Base-by-base conservation (phyloP, 495 filamentous ascomycete species). In the Aspergillus bridgeri region DNA sequence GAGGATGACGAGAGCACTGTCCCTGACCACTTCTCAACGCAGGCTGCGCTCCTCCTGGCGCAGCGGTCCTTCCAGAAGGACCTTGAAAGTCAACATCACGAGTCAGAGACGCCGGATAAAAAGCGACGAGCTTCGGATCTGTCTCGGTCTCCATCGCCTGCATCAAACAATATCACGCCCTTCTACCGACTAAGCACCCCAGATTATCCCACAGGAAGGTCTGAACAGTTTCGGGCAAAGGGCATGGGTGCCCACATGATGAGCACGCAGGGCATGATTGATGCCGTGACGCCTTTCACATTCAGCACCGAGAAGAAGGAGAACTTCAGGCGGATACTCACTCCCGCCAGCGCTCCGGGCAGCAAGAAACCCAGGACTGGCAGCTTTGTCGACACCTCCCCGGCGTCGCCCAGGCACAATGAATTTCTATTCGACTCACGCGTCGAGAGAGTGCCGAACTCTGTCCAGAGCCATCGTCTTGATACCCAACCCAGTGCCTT, bases 231-330 rank as follows among this genome's bases (percentile, higher is more conserved):
- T 8, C 47, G 45, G 22, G 23, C 49, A 9, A 44, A 54, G 5
- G 56, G 53, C n/a, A 65, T 61, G 6, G 60, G 47, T 23, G 56
- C 53, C 13, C 69, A 68, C 46, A 69, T 71, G 23, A 71, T 79
- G 57, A 80, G 74, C 59, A 82, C 79, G 5, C 80, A 82, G 64
- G 73, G 64, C 45, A 76, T 81, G 66, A 70, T 82, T 23, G 76
- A 81, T 59, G 71, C 75, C 9, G 72, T 71, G 24, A 80, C 76
- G 1, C 79, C 80, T 23, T 82, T 78, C 48, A 72, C 67, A 1
- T 71, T 79, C 51, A 78, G 75, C 38, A 78, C 76, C 0, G 67
- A 71, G 9, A 78, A 76, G 52, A 78, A 75, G 48, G 42, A 48
- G 9, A 61, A 51, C 8, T 22, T 15, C 17, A 8, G 33, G 33